Evolutionary conservation across 306 rosid species (phyloP).

Genomic region (Cyamopsis tetragonoloba): DNA sequence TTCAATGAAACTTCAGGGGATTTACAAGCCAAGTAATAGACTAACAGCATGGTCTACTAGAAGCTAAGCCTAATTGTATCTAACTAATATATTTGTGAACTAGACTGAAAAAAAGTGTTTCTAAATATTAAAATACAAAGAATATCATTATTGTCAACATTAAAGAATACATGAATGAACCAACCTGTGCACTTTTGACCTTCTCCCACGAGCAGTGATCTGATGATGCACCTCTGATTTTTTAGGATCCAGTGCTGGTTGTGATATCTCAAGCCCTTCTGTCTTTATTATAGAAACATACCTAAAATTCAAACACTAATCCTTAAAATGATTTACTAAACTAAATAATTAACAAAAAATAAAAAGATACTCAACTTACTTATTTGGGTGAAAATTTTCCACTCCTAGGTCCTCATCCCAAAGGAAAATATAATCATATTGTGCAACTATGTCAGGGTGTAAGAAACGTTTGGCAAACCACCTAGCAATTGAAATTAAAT

Average conservation of each 20-base stretch:
- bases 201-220: conserved; percentile 72
- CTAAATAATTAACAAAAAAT: not conserved
- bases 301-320: conserved; percentile 32
- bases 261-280: conserved; percentile 88
- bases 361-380: conserved; percentile 37
- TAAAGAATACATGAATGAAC: conserved; percentile 29
- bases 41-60: not conserved
- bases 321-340: not conserved
- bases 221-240: conserved; percentile 85
- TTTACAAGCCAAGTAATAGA: not conserved
- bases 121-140: not conserved
- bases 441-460: conserved; percentile 91
- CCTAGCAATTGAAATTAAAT: conserved; percentile 51
- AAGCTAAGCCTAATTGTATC: too few relatives aligned
- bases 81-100: not conserved
- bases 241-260: conserved; percentile 77
- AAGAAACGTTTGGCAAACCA: conserved; percentile 98
- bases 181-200: conserved; percentile 84
- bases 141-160: not conserved
- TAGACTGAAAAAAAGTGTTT: not conserved
- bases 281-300: conserved; percentile 59
- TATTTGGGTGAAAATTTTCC: conserved; percentile 61
- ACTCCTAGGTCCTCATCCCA: conserved; percentile 99
- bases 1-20: not conserved
- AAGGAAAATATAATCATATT: conserved; percentile 75